A percentile compares a stretch with the other conserved stretches of the same genome.
Conservation (phyloP, 306 rosid genomes). For the Trifolium dubium region DNA sequence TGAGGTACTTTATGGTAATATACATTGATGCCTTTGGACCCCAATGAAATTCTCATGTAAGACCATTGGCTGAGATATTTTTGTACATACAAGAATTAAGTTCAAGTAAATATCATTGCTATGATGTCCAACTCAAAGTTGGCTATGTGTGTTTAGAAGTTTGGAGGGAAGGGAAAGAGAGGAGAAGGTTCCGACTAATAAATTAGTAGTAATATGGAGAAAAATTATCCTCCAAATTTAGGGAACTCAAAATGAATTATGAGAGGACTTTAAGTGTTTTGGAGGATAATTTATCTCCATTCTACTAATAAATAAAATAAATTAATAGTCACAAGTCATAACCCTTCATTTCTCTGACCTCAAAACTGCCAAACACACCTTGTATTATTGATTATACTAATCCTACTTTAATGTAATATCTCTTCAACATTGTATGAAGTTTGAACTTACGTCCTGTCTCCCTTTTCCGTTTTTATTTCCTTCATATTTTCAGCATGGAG, state of each 20-base stretch:
- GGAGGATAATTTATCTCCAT: background rate
- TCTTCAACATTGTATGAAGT: background rate
- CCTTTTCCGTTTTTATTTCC: background rate
- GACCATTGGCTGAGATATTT: background rate
- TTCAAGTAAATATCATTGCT: too few species aligned
- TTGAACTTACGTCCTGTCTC: constrained; percentile 18
- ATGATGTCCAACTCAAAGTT: too few species aligned
- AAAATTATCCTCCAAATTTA: background rate
- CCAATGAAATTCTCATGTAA: background rate
- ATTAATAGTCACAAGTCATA: background rate
- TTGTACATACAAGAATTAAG: too few species aligned
- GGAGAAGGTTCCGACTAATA: background rate
- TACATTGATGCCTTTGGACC: background rate
- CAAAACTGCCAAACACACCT: background rate
- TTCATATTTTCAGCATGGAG: constrained; percentile 71
- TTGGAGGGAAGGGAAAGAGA: background rate
- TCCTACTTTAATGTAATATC: constrained; percentile 29
- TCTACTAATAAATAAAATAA: background rate
- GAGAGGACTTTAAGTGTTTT: background rate
- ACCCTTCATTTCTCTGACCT: background rate
- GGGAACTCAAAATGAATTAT: background rate
- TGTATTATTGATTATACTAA: background rate
- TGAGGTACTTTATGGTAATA: background rate
- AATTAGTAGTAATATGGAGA: background rate
- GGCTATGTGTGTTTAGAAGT: background rate